Evolutionary conservation across 192 early-diverging fungal species (phyloP).

Genomic region (Thamnidium elegans): DNA sequence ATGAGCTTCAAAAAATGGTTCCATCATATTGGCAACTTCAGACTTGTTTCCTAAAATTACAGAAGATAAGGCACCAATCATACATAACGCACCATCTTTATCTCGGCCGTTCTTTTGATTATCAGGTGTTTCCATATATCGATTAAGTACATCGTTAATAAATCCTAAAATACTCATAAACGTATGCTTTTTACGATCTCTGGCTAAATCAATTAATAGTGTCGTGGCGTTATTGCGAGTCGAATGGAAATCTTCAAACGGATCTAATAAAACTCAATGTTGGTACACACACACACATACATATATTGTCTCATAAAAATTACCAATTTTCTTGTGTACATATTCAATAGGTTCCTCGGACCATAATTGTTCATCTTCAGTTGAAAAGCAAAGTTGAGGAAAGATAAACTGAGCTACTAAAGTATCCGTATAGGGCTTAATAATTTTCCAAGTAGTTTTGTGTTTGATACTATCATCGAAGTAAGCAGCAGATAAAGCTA

Average conservation of each 20-base stretch:
- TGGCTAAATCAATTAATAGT: conserved; percentile 76
- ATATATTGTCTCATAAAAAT: neutral
- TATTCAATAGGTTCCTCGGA: conserved; percentile 90
- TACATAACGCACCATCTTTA: conserved; percentile 89
- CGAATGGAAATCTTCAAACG: conserved; percentile 82
- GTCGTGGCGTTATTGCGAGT: conserved; percentile 66
- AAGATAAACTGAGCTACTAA: conserved; percentile 86
- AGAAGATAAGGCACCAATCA: conserved; percentile 74
- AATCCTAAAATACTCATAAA: conserved; percentile 78
- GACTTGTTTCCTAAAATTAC: conserved; percentile 54
- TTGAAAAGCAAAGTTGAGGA: conserved; percentile 86
- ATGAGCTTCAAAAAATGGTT: conserved; percentile 77
- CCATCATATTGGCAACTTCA: conserved; percentile 63
- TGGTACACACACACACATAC: neutral
- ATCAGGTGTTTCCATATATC: conserved; percentile 59
- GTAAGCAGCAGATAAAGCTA: conserved; percentile 71
- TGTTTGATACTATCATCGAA: conserved; percentile 81
- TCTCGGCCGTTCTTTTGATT: conserved; percentile 64
- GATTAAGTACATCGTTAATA: conserved; percentile 68
- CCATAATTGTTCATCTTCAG: conserved; percentile 87
- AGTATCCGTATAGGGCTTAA: conserved; percentile 81
- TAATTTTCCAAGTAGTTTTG: conserved; percentile 84
- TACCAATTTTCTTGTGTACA: conserved; percentile 71
- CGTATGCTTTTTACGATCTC: conserved; percentile 69
- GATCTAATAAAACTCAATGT: conserved; percentile 41